Evolutionary conservation across 2,329 filamentous ascomycete species (phyloP).

Genomic region (Hypoxylon sp.): DNA sequence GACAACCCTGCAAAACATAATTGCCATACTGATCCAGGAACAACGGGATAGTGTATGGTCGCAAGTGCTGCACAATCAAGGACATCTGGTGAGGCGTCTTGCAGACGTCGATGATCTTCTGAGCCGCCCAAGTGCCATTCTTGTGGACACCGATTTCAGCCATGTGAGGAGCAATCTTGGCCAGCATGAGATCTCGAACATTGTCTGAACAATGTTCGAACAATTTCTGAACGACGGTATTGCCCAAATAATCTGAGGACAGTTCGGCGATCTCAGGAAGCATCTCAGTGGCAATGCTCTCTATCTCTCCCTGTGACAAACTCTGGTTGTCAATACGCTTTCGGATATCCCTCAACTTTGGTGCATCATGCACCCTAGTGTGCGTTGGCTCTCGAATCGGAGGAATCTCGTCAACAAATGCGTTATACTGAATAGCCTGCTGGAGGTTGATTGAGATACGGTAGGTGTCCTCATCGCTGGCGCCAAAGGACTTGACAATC

Average conservation of each 20-base stretch:
- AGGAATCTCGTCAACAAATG: conserved; percentile 88
- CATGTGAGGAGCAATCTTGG: conserved; percentile 89
- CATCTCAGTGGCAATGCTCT: conserved; percentile 93
- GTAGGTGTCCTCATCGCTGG: conserved; percentile 81
- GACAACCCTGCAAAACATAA: conserved; percentile 96
- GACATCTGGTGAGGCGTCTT: conserved; percentile 87
- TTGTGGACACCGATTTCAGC: conserved; percentile 98
- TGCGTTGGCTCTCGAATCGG: conserved; percentile 89
- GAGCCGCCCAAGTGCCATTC: conserved; percentile 98
- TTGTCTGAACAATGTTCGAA: conserved; percentile 96
- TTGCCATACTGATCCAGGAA: conserved; percentile 99
- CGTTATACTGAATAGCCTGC: conserved; percentile 80
- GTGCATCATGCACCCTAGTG: conserved; percentile 91
- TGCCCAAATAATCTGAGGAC: conserved; percentile 95
- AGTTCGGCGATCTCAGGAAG: conserved; percentile 96
- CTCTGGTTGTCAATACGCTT: conserved; percentile 98
- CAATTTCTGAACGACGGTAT: conserved; percentile 99
- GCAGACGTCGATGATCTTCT: conserved; percentile 98
- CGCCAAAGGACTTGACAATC: conserved; percentile 91
- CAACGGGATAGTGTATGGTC: conserved; percentile 88
- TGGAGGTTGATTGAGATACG: conserved; percentile 82
- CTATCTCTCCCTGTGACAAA: conserved; percentile 87
- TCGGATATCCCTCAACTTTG: conserved; percentile 93
- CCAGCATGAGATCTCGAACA: conserved; percentile 91
- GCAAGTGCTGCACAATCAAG: conserved; percentile 86